Base-by-base conservation (phyloP, 2,329 filamentous ascomycete species). In the Annulohypoxylon truncatum region DNA sequence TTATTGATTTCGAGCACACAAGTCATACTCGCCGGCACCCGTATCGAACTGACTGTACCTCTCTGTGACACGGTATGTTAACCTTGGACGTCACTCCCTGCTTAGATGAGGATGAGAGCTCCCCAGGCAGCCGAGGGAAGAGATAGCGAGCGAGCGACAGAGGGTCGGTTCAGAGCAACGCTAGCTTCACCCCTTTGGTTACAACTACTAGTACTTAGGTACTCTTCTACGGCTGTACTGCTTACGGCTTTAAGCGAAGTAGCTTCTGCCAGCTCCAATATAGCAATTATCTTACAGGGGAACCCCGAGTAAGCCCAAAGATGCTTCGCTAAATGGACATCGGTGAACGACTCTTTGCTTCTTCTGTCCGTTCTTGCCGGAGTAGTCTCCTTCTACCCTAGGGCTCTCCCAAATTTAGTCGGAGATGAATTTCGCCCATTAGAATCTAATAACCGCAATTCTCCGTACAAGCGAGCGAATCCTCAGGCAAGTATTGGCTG, bases 261-360 rank as follows among this genome's bases (percentile, higher is more conserved):
- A 44, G 50, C 50, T 38, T 38, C 18, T 22, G 42, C 28, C 53
- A 61, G 58, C 55, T 24, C 53, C 54, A 55, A 44, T 18, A 50
- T 57, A 52, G 31, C 6, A 35, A 20, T 40, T 48, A 42, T 22
- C 2, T 65, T 40, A 15, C 67, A 69, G 58, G 67, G 67, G 24
- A 55, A 29, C 54, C 64, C 67, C 58, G 46, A 58, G 46, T 46
- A 69, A 55, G 12, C 42, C 22, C 8, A 33, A 42, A 42, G 42
- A 44, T 44, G 15, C 8, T 42, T 64, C 57, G 58, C 54, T 58
- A 62, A 61, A 53, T 54, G 48, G 51, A 46, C 52, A 55, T 66
- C 55, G 58, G 64, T 63, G 64, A 63, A 47, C 40, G 53, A 38
- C 51, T 24, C 26, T 60, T 70, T 70, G 59, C 67, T 70, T 70